Evolutionary conservation across 805 yeast genomes (phyloP).

Genomic region (Jamesozyma lodderae): DNA sequence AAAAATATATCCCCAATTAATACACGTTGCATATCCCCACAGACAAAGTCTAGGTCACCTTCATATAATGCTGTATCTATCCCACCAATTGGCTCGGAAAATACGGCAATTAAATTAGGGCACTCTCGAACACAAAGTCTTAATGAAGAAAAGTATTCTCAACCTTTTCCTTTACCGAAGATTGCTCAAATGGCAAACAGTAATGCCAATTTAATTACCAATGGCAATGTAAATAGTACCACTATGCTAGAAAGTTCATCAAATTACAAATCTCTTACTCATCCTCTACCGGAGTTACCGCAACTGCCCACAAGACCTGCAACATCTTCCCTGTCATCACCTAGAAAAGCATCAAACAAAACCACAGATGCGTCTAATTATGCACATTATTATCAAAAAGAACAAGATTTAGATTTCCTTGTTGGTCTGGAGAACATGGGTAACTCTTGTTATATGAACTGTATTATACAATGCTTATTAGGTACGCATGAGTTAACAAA

Average conservation of each 20-base stretch:
- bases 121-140: background rate
- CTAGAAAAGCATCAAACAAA: background rate
- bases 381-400: background rate
- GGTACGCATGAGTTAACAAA: constrained; percentile 61
- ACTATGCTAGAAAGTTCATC: too few species aligned
- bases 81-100: background rate
- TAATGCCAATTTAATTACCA: background rate
- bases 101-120: background rate
- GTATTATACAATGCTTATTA: constrained; percentile 72
- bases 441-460: constrained; percentile 89
- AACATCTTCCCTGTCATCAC: background rate
- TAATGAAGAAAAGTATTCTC: background rate
- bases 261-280: too few species aligned
- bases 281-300: constrained; percentile 15
- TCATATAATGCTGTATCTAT: background rate
- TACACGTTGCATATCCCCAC: constrained; percentile 5
- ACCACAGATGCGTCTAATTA: background rate
- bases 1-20: constrained; percentile 9
- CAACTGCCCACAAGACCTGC: constrained; percentile 10
- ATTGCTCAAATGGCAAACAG: background rate
- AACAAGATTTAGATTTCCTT: constrained; percentile 33
- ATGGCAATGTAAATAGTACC: background rate
- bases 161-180: background rate
- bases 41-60: background rate
- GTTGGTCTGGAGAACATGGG: constrained; percentile 82